phyloP scores from a whole-genome alignment of 192 early-diverging fungal species.

The Podila clonocystis region DNA sequence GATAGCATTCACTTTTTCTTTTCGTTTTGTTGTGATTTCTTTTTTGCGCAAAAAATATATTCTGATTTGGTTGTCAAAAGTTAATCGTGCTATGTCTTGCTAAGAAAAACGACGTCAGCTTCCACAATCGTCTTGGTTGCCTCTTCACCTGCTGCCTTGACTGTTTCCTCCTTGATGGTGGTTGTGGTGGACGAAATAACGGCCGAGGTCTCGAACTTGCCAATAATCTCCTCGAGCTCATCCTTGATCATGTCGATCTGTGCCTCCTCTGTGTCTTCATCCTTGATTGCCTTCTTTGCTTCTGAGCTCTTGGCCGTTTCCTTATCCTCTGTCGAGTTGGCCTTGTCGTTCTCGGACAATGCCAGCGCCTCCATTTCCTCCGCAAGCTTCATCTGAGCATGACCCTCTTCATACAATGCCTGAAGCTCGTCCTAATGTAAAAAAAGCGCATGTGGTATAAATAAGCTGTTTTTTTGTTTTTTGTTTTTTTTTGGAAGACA shows the following conservation, averaged over 20 bases:
- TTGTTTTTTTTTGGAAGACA: background rate
- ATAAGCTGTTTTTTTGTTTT: no score
- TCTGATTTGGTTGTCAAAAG: background rate
- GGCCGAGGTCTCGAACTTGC: background rate
- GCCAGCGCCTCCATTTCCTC: constrained; percentile 32
- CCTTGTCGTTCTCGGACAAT: constrained; percentile 7
- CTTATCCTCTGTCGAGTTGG: background rate
- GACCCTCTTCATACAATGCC: constrained; percentile 30
- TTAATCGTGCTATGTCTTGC: background rate
- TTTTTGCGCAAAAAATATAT: background rate
- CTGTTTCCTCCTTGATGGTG: background rate
- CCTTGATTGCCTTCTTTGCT: constrained; percentile 9
- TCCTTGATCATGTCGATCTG: background rate
- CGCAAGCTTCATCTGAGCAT: constrained; percentile 26
- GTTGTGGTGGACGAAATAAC: background rate
- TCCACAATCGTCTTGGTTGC: background rate
- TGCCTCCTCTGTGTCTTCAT: constrained; percentile 19
- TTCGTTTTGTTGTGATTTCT: background rate
- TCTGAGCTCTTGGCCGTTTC: background rate
- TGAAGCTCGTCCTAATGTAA: constrained; percentile 18
- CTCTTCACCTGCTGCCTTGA: background rate
- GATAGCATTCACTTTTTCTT: background rate
- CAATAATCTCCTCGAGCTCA: constrained; percentile 2
- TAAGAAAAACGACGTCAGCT: background rate
- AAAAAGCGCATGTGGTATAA: background rate